These are phyloP conservation scores for Phytopythium litorale DNA, from an alignment of 352 stramenopile genomes.

Conservation along the genomic window DNA sequence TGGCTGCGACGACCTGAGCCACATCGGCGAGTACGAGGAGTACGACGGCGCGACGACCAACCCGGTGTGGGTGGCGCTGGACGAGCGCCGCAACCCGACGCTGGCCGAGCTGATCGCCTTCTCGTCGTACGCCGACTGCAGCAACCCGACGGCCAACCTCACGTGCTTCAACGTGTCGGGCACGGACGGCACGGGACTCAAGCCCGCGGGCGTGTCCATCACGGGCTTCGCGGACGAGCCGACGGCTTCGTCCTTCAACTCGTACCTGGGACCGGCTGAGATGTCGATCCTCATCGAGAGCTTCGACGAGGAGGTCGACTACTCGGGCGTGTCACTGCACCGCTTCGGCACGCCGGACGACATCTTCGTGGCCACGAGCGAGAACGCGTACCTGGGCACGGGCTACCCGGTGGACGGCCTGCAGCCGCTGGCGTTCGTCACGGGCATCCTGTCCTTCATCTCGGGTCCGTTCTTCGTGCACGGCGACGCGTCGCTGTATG, in stretches of 20 bases:
- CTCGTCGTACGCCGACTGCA: conserved; percentile 53
- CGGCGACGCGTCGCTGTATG: conserved; percentile 39
- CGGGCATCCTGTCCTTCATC: conserved; percentile 65
- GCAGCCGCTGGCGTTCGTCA: conserved; percentile 60
- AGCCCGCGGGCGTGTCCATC: conserved; percentile 40
- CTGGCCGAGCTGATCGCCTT: conserved; percentile 52
- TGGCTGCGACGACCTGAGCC: conserved; percentile 55
- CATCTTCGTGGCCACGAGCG: conserved; percentile 26
- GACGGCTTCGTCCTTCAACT: conserved; percentile 20
- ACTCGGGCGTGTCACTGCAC: conserved; percentile 40
- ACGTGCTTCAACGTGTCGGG: conserved; percentile 53
- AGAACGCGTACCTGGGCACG: conserved; percentile 33
- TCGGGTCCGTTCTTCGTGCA: conserved; percentile 71
- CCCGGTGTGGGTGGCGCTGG: conserved; percentile 51
- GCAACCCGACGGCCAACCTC: conserved; percentile 36
- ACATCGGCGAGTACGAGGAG: conserved; percentile 61
- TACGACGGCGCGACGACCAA: conserved; percentile 48
- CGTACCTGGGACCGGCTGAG: conserved; percentile 41
- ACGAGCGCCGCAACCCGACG: conserved; percentile 53
- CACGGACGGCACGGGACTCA: conserved; percentile 34
- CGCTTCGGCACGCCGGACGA: conserved; percentile 42
- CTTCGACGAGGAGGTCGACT: conserved; percentile 32
- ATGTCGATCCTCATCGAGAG: conserved; percentile 49
- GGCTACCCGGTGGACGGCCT: conserved; percentile 60
- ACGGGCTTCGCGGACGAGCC: conserved; percentile 43